Evolutionary conservation across 768 basidiomycete species (phyloP).

Genomic region (Lentinula guzmanii): DNA sequence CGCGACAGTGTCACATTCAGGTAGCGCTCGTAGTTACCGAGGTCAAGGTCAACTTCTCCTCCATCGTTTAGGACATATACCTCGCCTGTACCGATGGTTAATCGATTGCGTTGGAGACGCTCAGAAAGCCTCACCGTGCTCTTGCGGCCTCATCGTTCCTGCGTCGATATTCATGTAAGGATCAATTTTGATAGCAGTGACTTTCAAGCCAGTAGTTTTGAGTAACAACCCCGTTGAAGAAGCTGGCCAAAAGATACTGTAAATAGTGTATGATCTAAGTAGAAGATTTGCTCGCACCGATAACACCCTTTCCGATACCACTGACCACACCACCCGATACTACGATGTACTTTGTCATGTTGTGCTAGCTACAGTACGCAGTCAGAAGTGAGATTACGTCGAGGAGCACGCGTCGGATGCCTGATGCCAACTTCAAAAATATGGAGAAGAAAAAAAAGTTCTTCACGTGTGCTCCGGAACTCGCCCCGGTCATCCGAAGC

Average conservation of each 20-base stretch:
- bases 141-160: constrained; percentile 97
- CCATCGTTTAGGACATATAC: constrained; percentile 98
- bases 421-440: neutral
- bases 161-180: constrained; percentile 99
- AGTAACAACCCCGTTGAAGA: constrained; percentile 94
- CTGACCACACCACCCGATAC: constrained; percentile 97
- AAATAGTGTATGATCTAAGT: constrained; percentile 9
- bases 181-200: constrained; percentile 99
- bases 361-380: neutral
- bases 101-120: constrained; percentile 7
- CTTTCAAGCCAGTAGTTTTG: constrained; percentile 93
- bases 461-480: neutral
- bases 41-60: constrained; percentile 95
- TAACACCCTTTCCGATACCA: constrained; percentile 98
- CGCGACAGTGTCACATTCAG: constrained; percentile 88
- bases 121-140: constrained; percentile 71
- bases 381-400: neutral
- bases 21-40: constrained; percentile 98
- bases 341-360: constrained; percentile 93
- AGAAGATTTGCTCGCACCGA: constrained; percentile 56
- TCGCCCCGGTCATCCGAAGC: neutral
- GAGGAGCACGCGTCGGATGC: neutral
- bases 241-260: constrained; percentile 40
- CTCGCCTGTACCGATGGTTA: constrained; percentile 53
- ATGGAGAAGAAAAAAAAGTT: neutral